Evolutionary conservation across 2,329 filamentous ascomycete genomes (phyloP).

Genomic region (Exutisphaerella laricina): DNA sequence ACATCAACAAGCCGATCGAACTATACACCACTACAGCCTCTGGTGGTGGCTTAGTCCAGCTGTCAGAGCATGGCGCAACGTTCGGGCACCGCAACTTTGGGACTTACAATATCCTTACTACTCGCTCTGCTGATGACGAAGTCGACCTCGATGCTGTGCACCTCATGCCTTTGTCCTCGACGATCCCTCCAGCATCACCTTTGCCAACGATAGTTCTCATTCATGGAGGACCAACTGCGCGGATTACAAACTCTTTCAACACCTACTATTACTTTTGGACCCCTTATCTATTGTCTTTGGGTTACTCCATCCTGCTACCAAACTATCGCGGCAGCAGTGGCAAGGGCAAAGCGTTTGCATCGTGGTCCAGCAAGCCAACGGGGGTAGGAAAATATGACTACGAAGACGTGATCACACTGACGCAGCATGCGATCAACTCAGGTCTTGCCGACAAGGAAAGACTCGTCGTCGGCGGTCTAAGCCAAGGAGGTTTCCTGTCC

Average conservation of each 20-base stretch:
- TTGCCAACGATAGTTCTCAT: conserved; percentile 34
- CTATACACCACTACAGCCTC: conserved; percentile 29
- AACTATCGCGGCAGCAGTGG: conserved; percentile 38
- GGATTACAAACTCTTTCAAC: conserved; percentile 31
- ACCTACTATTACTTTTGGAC: conserved; percentile 27
- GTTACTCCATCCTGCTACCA: conserved; percentile 36
- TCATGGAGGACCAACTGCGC: conserved; percentile 35
- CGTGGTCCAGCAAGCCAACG: conserved; percentile 21
- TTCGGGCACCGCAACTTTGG: conserved; percentile 22
- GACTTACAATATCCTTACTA: conserved; percentile 22
- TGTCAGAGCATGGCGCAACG: conserved; percentile 22
- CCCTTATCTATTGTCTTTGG: conserved; percentile 32
- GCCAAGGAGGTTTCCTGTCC: conserved; percentile 38
- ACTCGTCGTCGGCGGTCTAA: conserved; percentile 37
- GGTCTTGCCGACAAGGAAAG: conserved; percentile 31
- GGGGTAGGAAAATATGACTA: conserved; percentile 36
- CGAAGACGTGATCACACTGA: conserved; percentile 35
- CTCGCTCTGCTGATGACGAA: conserved; percentile 28
- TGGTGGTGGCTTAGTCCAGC: conserved; percentile 12
- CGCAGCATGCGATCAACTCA: conserved; percentile 31
- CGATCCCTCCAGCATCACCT: conserved; percentile 14
- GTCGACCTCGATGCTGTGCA: conserved; percentile 30
- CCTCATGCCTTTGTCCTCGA: conserved; percentile 19
- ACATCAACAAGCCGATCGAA: conserved; percentile 29
- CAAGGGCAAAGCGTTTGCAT: conserved; percentile 33